Conservation (phyloP, 2,329 filamentous ascomycete species). For the Calonectria henricotiae region DNA sequence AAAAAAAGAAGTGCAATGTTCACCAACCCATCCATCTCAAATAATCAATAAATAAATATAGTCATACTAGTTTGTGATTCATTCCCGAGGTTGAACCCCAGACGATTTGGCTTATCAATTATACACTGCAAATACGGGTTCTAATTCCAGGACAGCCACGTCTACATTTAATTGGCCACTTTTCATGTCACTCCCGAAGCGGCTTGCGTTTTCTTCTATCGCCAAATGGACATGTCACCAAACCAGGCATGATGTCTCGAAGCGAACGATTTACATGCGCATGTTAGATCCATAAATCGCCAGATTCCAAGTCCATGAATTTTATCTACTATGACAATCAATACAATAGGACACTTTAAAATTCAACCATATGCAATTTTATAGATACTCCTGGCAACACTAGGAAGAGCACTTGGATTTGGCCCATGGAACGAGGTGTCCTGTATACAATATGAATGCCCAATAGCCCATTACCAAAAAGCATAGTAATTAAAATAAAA, state of each 20-base stretch:
- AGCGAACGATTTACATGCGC: not conserved
- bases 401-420: too few relatives aligned
- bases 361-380: not conserved
- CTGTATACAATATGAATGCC: too few relatives aligned
- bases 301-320: not conserved
- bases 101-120: not conserved
- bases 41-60: not conserved
- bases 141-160: not conserved
- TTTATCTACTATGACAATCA: not conserved
- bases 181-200: too few relatives aligned
- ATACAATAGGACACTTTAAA: not conserved
- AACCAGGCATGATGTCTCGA: not conserved
- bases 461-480: too few relatives aligned
- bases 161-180: not conserved
- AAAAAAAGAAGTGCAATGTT: not conserved
- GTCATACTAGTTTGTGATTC: not conserved
- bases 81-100: not conserved
- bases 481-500: too few relatives aligned
- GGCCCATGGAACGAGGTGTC: too few relatives aligned
- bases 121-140: not conserved
- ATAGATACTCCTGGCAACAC: not conserved
- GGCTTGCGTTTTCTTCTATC: not conserved
- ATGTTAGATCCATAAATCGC: not conserved
- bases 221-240: not conserved
- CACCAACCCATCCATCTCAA: not conserved